These are phyloP conservation scores for Pseudopithomyces maydicus DNA, from an alignment of 2,329 filamentous ascomycete genomes.

Conservation along the genomic window DNA sequence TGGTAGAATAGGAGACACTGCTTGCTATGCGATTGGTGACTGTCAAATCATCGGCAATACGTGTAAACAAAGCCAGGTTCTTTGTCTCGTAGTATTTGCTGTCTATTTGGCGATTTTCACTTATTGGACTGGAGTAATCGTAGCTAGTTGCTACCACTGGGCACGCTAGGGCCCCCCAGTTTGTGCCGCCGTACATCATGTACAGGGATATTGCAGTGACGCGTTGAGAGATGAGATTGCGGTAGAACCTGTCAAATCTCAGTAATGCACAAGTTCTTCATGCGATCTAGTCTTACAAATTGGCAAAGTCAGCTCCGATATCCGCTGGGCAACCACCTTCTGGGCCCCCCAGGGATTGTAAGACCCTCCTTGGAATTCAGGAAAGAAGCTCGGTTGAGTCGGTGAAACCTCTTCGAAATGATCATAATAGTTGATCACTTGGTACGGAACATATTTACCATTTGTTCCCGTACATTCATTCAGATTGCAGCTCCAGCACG, in stretches of 20 bases:
- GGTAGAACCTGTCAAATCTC: constrained; percentile 55
- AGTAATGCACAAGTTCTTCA: not conserved
- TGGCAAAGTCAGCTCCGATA: constrained; percentile 64
- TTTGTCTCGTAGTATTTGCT: constrained; percentile 69
- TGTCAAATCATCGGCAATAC: constrained; percentile 61
- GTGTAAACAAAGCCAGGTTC: constrained; percentile 64
- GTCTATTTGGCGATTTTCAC: constrained; percentile 62
- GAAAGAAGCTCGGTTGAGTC: constrained; percentile 60
- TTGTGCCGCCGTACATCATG: constrained; percentile 69
- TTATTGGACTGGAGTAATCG: constrained; percentile 67
- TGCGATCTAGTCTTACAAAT: constrained; percentile 44
- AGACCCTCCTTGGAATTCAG: constrained; percentile 64
- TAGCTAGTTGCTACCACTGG: constrained; percentile 66
- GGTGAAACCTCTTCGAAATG: constrained; percentile 50
- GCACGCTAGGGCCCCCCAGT: constrained; percentile 64
- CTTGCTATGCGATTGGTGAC: constrained; percentile 58
- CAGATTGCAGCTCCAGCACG: constrained; percentile 68
- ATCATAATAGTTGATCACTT: constrained; percentile 54
- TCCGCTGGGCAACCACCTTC: constrained; percentile 60
- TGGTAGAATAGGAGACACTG: constrained; percentile 58
- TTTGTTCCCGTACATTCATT: constrained; percentile 66
- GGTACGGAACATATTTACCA: constrained; percentile 62
- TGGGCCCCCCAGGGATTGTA: constrained; percentile 68
- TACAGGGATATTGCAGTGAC: constrained; percentile 66
- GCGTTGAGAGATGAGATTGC: constrained; percentile 64